Percentiles rank a stretch among this genome's conserved stretches.
Conservation (phyloP, 371 early-diverging fungal genomes). For the Lichtheimia corymbifera region DNA sequence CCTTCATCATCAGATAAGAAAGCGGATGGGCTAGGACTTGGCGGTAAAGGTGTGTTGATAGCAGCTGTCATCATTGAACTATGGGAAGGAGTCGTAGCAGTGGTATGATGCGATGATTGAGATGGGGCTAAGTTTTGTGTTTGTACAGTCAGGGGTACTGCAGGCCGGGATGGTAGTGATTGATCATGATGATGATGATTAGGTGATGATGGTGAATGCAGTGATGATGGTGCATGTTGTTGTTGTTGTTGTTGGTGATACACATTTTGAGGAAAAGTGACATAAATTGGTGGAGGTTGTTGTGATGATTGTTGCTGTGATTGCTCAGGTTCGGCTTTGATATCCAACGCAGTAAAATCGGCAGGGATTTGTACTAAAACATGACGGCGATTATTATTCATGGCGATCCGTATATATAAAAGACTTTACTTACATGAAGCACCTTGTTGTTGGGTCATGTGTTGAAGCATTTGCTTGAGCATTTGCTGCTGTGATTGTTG, state of each 20-base stretch:
- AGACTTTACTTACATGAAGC: slow-evolving; percentile 16
- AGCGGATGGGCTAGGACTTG: slow-evolving; percentile 25
- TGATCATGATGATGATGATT: background rate
- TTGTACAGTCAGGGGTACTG: slow-evolving; percentile 14
- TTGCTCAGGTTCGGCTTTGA: slow-evolving; percentile 21
- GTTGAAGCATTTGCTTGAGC: slow-evolving; percentile 57
- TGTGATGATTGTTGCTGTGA: slow-evolving; percentile 8
- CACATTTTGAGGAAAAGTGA: slow-evolving; percentile 51
- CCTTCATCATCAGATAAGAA: slow-evolving; percentile 26
- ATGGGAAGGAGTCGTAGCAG: background rate
- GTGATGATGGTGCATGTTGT: slow-evolving; percentile 13
- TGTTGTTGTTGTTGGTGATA: slow-evolving; percentile 7
- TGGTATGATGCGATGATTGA: background rate
- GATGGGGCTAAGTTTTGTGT: slow-evolving; percentile 12
- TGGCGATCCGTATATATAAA: background rate
- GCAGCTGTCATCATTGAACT: slow-evolving; percentile 7
- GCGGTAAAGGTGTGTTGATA: slow-evolving; percentile 18
- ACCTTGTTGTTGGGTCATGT: slow-evolving; percentile 48
- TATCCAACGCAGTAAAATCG: slow-evolving; percentile 28
- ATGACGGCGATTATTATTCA: background rate
- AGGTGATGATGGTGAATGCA: slow-evolving; percentile 10
- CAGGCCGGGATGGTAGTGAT: slow-evolving; percentile 11
- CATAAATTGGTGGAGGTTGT: slow-evolving; percentile 58
- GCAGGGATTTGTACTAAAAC: slow-evolving; percentile 33
- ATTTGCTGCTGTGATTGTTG: slow-evolving; percentile 61